Evolutionary conservation across 306 rosid genomes (phyloP), one percentile per base, ranked within the genome.

Genomic region (Cucumis melo): DNA sequence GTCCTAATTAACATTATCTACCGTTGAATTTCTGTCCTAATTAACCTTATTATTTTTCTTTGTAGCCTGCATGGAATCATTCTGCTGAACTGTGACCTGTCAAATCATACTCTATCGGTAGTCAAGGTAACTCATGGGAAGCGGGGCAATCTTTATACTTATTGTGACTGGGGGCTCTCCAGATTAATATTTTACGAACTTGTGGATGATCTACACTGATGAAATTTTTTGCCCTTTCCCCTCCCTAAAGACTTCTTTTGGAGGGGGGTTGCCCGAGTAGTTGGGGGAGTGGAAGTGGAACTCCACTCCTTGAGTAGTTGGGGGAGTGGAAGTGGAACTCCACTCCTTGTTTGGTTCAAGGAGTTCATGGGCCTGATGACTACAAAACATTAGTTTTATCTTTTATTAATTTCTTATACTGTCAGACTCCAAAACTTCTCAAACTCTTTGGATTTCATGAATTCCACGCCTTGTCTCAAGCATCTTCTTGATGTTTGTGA

Each of bases 11-110:
- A 57, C 51, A 27, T 77, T 84, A 58, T 78, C 51, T 76, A 74
- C 27, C 70, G 50, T 78, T 78, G 42, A 27, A 27, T 27, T 27
- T 27, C 29, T 27, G 29, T 27, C 29, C 29, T 27, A 27, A 27
- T 27, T 63, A 7, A 57, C 51, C 34, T 77, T 84, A 58, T 78
- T 74, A 44, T 42, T 29, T 78, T 27, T 27, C 16, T 46, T 39
- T 85, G 85, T 68, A 94, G 99, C 86, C 87, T 94, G 86, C 95
- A 85, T 82, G 99, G 96, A 80, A 85, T 94, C 83, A 68, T 85
- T 61, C 70, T 94, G 62, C 79, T 91, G 83, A 88, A 82, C 63
- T 89, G 91, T 76, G 81, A 89, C 86, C 78, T 84, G 77, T 85
- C 92, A 50, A 44, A 90, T 13, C 82, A 64, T 81, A 83, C 86